Base-by-base conservation (phyloP, 441 rosid genomes). In the Pelargonium citronellum region DNA sequence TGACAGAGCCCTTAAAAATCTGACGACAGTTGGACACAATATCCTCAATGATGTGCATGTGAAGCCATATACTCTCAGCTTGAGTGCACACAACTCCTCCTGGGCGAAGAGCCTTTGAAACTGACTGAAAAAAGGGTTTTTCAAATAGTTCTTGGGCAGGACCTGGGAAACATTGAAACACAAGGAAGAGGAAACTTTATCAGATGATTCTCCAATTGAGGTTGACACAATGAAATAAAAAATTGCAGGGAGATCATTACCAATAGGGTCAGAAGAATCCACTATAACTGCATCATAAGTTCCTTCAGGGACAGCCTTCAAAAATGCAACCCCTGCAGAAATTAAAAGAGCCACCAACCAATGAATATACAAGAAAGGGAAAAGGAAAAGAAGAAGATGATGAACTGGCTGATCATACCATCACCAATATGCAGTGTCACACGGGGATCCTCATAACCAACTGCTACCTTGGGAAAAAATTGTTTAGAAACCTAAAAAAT, bases 51-150 rank as follows among this genome's bases (percentile, higher is more conserved):
- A 92, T 91, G 85, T 91, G 87, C 97, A 92, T 92, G 85, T 92
- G 98, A 71, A 92, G 98, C 98, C 98, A 92, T 47, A 92, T 86
- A 73, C 98, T 92, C 75, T 92, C 97, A 41, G 97, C 98, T 69
- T 91, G 98, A 53, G 98, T 90, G 66, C 92, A 85, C 75, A 91
- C 85, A 46, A 92, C 97, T 47, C 98, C 98, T 64, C 98, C 96
- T 17, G 98, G 95, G 55, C 98, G 90, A 71, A 92, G 93, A 72
- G 98, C 98, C 81, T 78, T 89, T 0, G 90, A 85, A 30, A 92
- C 87, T 0, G 93, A 84, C 78, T 81, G 72, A 46, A 92, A 92
- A 81, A 92, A 92, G 27, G 95, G 98, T 77, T 90, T 92, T 87
- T 92, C 91, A 77, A 92, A 92, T 64, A 92, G 94, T 81, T 91